A percentile compares a stretch with the other conserved stretches of the same genome.
Conservation (phyloP, 306 rosid species). For the Pterocarpus santalinus region DNA sequence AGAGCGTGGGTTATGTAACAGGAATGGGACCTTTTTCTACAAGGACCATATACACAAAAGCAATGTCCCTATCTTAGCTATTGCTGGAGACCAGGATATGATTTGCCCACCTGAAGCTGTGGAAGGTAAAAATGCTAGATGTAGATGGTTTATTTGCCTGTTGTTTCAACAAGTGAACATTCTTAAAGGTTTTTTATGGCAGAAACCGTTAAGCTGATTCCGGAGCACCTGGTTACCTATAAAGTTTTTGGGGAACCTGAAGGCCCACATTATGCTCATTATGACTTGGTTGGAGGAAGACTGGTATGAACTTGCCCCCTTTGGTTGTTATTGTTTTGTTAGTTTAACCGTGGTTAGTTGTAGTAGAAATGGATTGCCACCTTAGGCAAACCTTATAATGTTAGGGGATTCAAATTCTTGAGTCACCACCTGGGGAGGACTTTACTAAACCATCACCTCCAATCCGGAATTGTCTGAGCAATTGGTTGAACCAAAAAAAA, state of each 20-base stretch:
- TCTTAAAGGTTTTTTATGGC: conserved; percentile 46
- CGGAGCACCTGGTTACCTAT: conserved; percentile 80
- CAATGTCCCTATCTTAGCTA: conserved; percentile 80
- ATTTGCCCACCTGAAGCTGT: conserved; percentile 99
- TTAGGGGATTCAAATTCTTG: background rate
- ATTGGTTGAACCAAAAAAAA: too few species aligned
- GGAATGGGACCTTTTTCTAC: conserved; percentile 71
- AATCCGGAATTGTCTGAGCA: too few species aligned
- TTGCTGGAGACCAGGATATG: conserved; percentile 93
- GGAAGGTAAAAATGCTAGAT: conserved; percentile 66
- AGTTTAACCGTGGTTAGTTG: background rate
- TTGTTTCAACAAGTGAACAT: conserved; percentile 34
- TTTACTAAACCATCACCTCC: too few species aligned
- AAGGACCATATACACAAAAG: conserved; percentile 83
- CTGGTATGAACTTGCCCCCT: conserved; percentile 59
- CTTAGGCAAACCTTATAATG: background rate
- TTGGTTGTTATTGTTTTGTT: conserved; percentile 31
- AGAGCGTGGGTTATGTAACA: conserved; percentile 81
- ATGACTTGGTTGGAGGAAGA: conserved; percentile 98
- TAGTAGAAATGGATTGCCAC: background rate
- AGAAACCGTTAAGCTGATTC: conserved; percentile 86
- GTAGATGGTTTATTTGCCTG: conserved; percentile 28
- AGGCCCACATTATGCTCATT: conserved; percentile 98
- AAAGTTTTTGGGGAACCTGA: conserved; percentile 78
- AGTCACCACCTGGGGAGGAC: background rate